Evolutionary conservation across 2,329 filamentous ascomycete genomes (phyloP), one percentile per base, ranked within the genome.

Genomic region (Orbilia oligospora): DNA sequence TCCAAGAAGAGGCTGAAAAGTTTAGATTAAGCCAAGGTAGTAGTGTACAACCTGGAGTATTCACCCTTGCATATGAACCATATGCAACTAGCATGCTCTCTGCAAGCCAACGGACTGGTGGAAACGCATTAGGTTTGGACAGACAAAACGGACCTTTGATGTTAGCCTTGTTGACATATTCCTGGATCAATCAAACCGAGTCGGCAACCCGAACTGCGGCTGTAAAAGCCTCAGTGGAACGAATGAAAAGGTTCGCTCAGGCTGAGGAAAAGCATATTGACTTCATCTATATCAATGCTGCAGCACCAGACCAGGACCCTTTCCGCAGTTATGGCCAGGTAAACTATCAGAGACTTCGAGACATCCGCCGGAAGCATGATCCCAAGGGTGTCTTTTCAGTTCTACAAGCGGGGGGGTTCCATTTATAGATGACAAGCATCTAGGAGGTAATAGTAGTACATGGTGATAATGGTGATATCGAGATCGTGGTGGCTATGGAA

Each of bases 271-370:
- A 61, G 44, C 53, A 30, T 48, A 44, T 75, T 16, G 44, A 44
- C 12, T 86, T 83, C 46, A 76, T 87, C 30, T 87, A 87, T 81
- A 83, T 86, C 66, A 87, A 88, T 80, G 87, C 87, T 64, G 86
- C 86, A 0, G 83, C 83, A 16, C 81, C 82, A 41, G 82, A 83
- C 27, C 86, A 88, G 82, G 81, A 86, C 30, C 85, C 86, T 0
- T 83, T 87, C 27, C 55, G 80, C 0, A 82, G 83, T 12, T 88
- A 87, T 56, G 86, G 86, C 0, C 36, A 79, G 0, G 82, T 83
- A 0, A 87, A 86, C 27, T 78, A 85, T 33, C 81, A 81, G 5
- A 22, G 55, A 2, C 76, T 83, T 2, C 79, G 80, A 56, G 22
- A 49, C 3, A 80, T 80, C 1, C 82, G 81, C 49, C 61, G 71